Base-by-base conservation (phyloP, 1,139 yeast species). In the Saccharomyces hybrid region DNA sequence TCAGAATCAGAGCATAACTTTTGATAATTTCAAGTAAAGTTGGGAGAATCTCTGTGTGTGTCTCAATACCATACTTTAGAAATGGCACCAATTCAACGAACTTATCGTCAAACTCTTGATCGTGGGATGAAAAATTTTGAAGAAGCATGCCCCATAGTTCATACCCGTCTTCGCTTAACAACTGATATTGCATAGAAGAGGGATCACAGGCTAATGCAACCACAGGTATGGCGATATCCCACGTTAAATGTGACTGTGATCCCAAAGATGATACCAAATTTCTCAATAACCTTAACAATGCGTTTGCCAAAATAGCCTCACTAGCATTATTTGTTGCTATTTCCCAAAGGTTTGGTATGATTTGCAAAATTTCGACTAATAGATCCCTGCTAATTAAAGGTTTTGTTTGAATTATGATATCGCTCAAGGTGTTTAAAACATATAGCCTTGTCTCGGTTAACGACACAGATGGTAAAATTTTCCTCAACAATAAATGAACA, bases 141-240 rank as follows among this genome's bases (percentile, higher is more conserved):
- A 91, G 70, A 3, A 89, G 67, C 0, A 86, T 78, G 44, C 80
- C 74, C 97, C 98, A 91, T 52, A 93, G 73, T 52, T 88, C 95
- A 64, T 82, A 82, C 0, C 96, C 97, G 70, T 93, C 99, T 65
- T 93, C 98, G 29, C 86, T 77, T 9, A 93, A 70, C 52, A 88
- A 75, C 2, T 84, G 75, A 60, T 84, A 84, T 54, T 77, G 75
- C 34, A 82, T 83, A 0, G 90, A 80, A 4, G 72, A 64, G 7
- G 83, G 83, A 59, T 89, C 84, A 60, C 96, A 84, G 46, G 85
- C 79, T 4, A 75, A 72, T 16, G 75, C 73, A 34, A 91, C 76
- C 54, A 88, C 75, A 1, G 96, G 95, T 14, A 88, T 62, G 0
- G 88, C 80, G 47, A 88, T 77, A 5, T 78, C 70, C 75, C 87